Evolutionary conservation across 2,329 filamentous ascomycete genomes (phyloP).

Genomic region (Ceratocystis variospora): DNA sequence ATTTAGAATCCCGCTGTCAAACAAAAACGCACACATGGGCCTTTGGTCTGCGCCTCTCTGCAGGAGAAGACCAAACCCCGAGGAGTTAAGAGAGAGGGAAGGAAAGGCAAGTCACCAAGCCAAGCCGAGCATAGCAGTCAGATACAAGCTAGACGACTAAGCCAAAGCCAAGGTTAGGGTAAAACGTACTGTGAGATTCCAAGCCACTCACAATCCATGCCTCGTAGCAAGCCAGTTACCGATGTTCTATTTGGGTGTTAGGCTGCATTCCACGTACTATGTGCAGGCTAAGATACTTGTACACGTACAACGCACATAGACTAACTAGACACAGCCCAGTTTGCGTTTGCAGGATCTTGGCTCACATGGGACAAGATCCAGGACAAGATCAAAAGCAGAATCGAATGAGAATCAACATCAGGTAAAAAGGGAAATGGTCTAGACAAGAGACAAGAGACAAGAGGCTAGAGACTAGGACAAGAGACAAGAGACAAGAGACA

Average conservation of each 20-base stretch:
- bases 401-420: background rate
- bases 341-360: background rate
- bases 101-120: too few relatives aligned
- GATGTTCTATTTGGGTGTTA: background rate
- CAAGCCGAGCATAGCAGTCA: background rate
- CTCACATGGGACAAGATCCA: background rate
- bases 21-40: background rate
- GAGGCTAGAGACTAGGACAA: too few relatives aligned
- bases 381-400: background rate
- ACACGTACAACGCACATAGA: background rate
- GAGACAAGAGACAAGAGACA: too few relatives aligned
- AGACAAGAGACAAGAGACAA: background rate
- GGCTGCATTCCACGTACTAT: background rate
- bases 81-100: background rate
- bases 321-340: background rate
- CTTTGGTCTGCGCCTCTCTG: conserved; percentile 1
- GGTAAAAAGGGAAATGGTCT: background rate
- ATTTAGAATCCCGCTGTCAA: background rate
- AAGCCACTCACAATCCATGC: background rate
- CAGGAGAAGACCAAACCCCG: background rate
- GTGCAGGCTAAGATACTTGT: background rate
- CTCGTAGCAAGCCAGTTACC: background rate
- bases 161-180: background rate
- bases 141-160: background rate
- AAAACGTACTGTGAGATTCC: background rate